Conservation (phyloP, 371 early-diverging fungal genomes). For the Mycotypha africana region DNA sequence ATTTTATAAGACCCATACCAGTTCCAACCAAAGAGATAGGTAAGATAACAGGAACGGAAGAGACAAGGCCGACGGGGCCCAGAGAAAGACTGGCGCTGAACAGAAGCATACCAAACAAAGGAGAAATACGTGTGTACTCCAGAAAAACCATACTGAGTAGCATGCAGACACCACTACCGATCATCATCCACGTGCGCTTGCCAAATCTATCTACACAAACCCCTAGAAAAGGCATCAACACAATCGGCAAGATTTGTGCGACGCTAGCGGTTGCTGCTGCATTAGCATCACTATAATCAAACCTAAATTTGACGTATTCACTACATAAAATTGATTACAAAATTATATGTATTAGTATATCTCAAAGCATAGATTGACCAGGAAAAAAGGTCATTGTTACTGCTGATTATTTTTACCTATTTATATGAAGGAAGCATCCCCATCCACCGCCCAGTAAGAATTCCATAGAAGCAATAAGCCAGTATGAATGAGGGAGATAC, state of each 20-base stretch:
- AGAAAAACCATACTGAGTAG: constrained; percentile 45
- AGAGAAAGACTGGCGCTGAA: constrained; percentile 63
- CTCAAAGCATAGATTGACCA: too few relatives aligned
- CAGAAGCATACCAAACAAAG: constrained; percentile 55
- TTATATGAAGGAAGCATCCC: constrained; percentile 72
- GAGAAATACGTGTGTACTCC: constrained; percentile 45
- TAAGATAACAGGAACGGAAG: constrained; percentile 60
- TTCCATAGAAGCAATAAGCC: constrained; percentile 59
- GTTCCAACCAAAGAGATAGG: constrained; percentile 59
- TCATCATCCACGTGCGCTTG: constrained; percentile 54
- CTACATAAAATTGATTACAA: constrained; percentile 46
- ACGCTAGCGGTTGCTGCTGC: constrained; percentile 65
- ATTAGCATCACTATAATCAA: constrained; percentile 42
- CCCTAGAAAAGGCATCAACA: constrained; percentile 64
- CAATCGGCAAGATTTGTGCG: constrained; percentile 63
- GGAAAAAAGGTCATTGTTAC: too few relatives aligned
- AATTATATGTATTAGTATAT: too few relatives aligned
- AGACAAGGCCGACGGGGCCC: constrained; percentile 64
- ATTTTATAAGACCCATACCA: constrained; percentile 65
- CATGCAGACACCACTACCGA: constrained; percentile 45
- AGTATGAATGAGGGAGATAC: constrained; percentile 59
- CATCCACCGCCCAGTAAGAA: constrained; percentile 64
- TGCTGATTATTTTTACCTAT: constrained; percentile 39
- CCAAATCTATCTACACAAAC: constrained; percentile 58
- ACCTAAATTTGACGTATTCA: constrained; percentile 62